phyloP scores from a whole-genome alignment of 495 filamentous ascomycete genomes.

The Podospora australis region DNA sequence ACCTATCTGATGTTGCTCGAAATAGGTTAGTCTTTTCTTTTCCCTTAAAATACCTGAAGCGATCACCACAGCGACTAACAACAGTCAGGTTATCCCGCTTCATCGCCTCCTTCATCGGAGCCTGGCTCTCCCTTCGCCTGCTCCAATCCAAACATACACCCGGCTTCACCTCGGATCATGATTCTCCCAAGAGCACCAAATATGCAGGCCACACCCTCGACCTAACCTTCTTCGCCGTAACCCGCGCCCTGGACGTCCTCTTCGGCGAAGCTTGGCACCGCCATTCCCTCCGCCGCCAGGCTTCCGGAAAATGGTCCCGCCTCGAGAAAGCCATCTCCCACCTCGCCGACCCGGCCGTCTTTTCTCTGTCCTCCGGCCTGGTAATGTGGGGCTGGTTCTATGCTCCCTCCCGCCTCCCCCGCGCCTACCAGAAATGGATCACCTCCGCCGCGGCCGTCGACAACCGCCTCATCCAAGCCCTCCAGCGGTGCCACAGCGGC shows the following conservation, averaged over 20 bases:
- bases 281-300: conserved; percentile 29
- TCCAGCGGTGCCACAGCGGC: conserved; percentile 59
- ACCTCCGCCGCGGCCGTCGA: conserved; percentile 74
- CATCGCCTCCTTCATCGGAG: conserved; percentile 45
- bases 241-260: conserved; percentile 68
- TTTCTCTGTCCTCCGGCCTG: conserved; percentile 66
- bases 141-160: conserved; percentile 41
- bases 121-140: conserved; percentile 43
- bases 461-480: conserved; percentile 63
- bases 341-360: conserved; percentile 62
- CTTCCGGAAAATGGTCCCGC: conserved; percentile 43
- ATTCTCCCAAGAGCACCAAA: conserved; percentile 8
- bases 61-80: neutral
- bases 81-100: conserved; percentile 36
- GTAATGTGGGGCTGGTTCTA: conserved; percentile 95
- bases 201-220: conserved; percentile 73
- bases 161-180: conserved; percentile 30
- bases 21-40: conserved; percentile 23
- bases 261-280: conserved; percentile 60
- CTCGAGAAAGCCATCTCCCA: conserved; percentile 45
- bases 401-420: conserved; percentile 59
- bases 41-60: neutral
- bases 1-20: conserved; percentile 23
- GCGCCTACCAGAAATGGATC: conserved; percentile 82
- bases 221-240: conserved; percentile 73